Conservation (phyloP, 768 basidiomycete genomes). For the Trametes elegans region DNA sequence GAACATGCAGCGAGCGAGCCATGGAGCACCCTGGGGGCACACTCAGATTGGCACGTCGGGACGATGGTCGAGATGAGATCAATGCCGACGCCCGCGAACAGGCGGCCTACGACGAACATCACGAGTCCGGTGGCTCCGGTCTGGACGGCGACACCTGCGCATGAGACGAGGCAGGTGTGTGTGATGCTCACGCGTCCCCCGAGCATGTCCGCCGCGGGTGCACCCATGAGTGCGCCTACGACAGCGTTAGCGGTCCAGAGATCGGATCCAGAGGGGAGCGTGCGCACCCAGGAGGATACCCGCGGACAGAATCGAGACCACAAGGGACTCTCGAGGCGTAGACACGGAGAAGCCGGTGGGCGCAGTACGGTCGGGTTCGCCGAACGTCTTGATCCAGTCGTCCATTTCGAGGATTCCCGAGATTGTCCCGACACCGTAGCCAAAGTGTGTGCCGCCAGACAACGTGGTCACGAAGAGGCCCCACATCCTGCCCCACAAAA, state of each 20-base stretch:
- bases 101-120: constrained; percentile 68
- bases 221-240: constrained; percentile 48
- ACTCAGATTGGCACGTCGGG: constrained; percentile 55
- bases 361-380: constrained; percentile 19
- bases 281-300: constrained; percentile 72
- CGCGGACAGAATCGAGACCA: constrained; percentile 71
- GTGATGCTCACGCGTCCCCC: constrained; percentile 50
- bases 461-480: constrained; percentile 36
- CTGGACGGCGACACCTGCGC: constrained; percentile 38
- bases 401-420: constrained; percentile 67
- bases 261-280: background rate
- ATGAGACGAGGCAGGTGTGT: constrained; percentile 46
- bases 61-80: constrained; percentile 69
- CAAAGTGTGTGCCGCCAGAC: constrained; percentile 23
- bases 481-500: background rate
- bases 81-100: constrained; percentile 77
- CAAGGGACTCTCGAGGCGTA: constrained; percentile 44
- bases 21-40: constrained; percentile 58
- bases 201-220: constrained; percentile 50
- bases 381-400: constrained; percentile 43
- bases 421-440: constrained; percentile 81
- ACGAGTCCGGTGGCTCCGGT: constrained; percentile 32
- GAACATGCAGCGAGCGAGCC: constrained; percentile 30
- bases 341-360: constrained; percentile 27
- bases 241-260: background rate